Percentiles rank a stretch among this genome's conserved stretches.
Evolutionary conservation across 1,284 basidiomycete genomes (phyloP).

Genomic region (Ustanciosporium gigantosporum): DNA sequence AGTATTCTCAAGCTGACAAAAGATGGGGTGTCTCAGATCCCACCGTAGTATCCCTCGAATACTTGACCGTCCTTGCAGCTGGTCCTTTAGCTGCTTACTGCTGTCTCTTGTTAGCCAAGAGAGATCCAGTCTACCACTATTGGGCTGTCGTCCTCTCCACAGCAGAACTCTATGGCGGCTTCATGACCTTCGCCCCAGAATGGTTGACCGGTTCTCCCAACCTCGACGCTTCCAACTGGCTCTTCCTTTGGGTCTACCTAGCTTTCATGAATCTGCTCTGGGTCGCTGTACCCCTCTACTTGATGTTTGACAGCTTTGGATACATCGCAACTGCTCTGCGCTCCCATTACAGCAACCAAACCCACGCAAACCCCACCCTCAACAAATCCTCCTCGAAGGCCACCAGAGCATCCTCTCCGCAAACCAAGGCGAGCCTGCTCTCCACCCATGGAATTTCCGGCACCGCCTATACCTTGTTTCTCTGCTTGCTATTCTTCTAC

Average conservation of each 20-base stretch:
- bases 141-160: slow-evolving; percentile 48
- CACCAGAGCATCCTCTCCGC: background rate
- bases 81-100: slow-evolving; percentile 51
- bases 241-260: slow-evolving; percentile 37
- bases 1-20: slow-evolving; percentile 50
- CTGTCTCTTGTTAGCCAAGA: slow-evolving; percentile 32
- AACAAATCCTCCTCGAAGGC: background rate
- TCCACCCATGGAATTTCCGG: slow-evolving; percentile 8
- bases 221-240: slow-evolving; percentile 13
- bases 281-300: slow-evolving; percentile 27
- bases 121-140: slow-evolving; percentile 43
- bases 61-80: slow-evolving; percentile 45
- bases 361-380: too few species aligned
- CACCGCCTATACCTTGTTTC: slow-evolving; percentile 13
- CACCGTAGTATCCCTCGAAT: slow-evolving; percentile 49
- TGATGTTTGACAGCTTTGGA: slow-evolving; percentile 31
- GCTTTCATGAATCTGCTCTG: slow-evolving; percentile 36
- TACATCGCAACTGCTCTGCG: background rate
- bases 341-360: background rate
- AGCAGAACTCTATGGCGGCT: slow-evolving; percentile 51
- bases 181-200: slow-evolving; percentile 58
- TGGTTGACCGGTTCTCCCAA: slow-evolving; percentile 36
- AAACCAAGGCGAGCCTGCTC: background rate
- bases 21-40: slow-evolving; percentile 51
- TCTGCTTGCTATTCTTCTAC: slow-evolving; percentile 10